A percentile compares a stretch with the other conserved stretches of the same genome.
These are phyloP conservation scores for Camellia lanceoleosa DNA, from an alignment of 148 eudicot genomes.

Conservation along the genomic window DNA sequence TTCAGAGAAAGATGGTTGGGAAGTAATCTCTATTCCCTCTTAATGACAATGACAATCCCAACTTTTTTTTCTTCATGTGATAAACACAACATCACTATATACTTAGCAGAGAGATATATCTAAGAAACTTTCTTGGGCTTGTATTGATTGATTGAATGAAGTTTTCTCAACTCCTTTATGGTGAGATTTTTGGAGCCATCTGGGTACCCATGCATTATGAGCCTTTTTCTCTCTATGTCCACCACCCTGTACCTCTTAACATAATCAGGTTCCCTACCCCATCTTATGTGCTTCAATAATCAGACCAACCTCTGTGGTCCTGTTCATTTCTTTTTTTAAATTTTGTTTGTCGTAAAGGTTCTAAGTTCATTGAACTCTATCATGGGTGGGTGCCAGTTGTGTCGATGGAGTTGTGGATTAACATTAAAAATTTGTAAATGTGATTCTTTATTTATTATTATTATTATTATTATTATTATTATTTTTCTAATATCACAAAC, in stretches of 20 bases:
- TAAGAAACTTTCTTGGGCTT: not conserved
- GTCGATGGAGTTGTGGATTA: not conserved
- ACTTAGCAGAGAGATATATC: not conserved
- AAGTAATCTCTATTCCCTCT: not conserved
- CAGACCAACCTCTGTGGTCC: constrained; percentile 14
- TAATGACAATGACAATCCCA: not conserved
- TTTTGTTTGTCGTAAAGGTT: no score
- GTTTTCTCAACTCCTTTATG: not conserved
- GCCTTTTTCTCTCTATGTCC: not conserved
- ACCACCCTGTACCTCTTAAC: not conserved
- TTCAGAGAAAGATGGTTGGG: not conserved
- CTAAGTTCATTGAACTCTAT: not conserved
- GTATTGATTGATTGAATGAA: not conserved
- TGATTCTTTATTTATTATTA: not conserved
- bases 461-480: no score
- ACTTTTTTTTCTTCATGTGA: not conserved
- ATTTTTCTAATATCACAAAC: no score
- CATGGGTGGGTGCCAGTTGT: constrained; percentile 7
- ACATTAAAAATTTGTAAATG: not conserved
- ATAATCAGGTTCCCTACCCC: not conserved
- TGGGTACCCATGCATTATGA: not conserved
- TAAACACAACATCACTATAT: not conserved
- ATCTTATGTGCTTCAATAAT: not conserved
- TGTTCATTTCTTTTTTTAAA: not conserved
- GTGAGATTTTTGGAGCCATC: not conserved